phyloP scores from a whole-genome alignment of 257 asterid species.

The Henckelia pumila region DNA sequence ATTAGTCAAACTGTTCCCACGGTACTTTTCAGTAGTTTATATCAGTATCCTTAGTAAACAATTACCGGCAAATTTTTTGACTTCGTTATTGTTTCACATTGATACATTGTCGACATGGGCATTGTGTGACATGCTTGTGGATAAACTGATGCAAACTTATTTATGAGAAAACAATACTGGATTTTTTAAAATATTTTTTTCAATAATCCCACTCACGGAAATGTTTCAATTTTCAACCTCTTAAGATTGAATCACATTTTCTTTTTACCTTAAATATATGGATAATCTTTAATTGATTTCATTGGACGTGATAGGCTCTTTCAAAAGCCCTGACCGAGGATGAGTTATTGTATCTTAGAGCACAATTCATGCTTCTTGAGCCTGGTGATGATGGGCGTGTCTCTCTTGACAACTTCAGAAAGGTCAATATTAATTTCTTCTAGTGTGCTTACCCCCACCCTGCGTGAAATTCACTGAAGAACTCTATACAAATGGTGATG shows the following conservation, averaged over 20 bases:
- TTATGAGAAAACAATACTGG: background rate
- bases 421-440: constrained; percentile 29
- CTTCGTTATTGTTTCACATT: background rate
- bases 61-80: background rate
- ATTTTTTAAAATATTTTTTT: too few relatives aligned
- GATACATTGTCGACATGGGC: background rate
- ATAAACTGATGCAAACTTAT: background rate
- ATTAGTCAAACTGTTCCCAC: background rate
- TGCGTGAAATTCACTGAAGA: background rate
- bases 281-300: background rate
- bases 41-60: background rate
- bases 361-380: constrained; percentile 86
- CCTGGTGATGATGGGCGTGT: constrained; percentile 77
- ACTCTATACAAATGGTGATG: too few relatives aligned
- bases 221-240: background rate
- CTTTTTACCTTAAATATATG: background rate
- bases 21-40: too few relatives aligned
- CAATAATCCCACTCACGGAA: background rate
- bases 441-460: background rate
- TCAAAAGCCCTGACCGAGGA: constrained; percentile 87
- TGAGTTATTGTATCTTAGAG: constrained; percentile 77
- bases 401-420: constrained; percentile 74
- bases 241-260: background rate
- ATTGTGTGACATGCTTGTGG: background rate
- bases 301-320: constrained; percentile 57